Base-by-base conservation (phyloP, 2,329 filamentous ascomycete species). In the Pseudopithomyces chartarum region DNA sequence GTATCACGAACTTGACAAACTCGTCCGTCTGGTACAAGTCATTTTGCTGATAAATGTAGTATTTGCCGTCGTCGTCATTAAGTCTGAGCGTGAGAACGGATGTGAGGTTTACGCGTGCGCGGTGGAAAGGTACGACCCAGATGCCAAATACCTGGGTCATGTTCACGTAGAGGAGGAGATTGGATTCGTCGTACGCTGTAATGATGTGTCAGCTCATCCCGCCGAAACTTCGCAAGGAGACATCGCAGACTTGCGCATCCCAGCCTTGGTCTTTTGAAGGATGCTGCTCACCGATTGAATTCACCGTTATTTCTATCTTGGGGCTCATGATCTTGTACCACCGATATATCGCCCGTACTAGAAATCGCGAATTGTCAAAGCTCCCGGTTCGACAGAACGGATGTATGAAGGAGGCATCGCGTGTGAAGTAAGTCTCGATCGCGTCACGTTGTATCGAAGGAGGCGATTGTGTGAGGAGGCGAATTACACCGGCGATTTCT, bases 281-380 rank as follows among this genome's bases (percentile, higher is more conserved):
- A 3, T 8, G 12, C 32, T 17, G 15, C 15, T 33, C 69, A 85
- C 84, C 84, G 17, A 87, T 76, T 29, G 80, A 82, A 51, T 91
- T 84, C 17, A 97, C 80, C 1, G 83, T 78, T 12, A 94, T 77
- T 42, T 87, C 82, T 62, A 95, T 90, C 17, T 81, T 79, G 0
- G 92, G 92, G 59, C 87, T 91, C 70, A 96, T 80, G 61, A 94
- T 89, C 69, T 92, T 91, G 76, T 96, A 94, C 90, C 73, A 76
- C 6, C 72, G 68, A 49, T 91, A 96, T 55, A 96, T 88, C 64
- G 83, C 81, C 46, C 84, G 78, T 17, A 96, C 81, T 6, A 90
- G 71, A 76, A 82, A 86, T 42, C 90, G 82, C 10, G 90, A 93
- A 60, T 88, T 85, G 11, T 78, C 67, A 63, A 82, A 85, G 58